Evolutionary conservation across 179 eudicot species (phyloP).

Genomic region (Gypsophila paniculata): DNA sequence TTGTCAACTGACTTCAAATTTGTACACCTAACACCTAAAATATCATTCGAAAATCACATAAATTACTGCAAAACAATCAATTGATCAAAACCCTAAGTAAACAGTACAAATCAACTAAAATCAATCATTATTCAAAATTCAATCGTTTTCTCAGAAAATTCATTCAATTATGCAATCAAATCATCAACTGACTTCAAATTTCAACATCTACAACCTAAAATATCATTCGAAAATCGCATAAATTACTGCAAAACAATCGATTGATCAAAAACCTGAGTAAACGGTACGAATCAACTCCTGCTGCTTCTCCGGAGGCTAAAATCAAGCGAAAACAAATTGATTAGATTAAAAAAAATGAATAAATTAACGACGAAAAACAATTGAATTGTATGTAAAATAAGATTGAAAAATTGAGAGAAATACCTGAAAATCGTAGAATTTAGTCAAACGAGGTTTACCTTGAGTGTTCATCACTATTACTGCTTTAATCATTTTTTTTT

Average conservation of each 20-base stretch:
- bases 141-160: no score
- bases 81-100: no score
- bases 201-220: neutral
- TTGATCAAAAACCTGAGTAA: constrained; percentile 45
- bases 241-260: neutral
- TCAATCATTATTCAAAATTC: no score
- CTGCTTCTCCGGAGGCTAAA: constrained; percentile 74
- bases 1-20: no score
- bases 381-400: neutral
- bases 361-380: neutral
- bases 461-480: constrained; percentile 84
- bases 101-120: no score
- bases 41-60: no score
- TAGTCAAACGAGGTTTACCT: constrained; percentile 83
- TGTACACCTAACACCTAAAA: no score
- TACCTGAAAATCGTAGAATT: constrained; percentile 78
- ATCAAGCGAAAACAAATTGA: neutral
- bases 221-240: no score
- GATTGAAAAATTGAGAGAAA: neutral
- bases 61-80: no score
- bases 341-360: neutral
- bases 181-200: no score
- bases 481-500: constrained; percentile 64
- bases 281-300: constrained; percentile 70
- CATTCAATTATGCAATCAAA: no score